These are phyloP conservation scores for Tricholoma saponaceum DNA, from an alignment of 768 basidiomycete species.

Conservation along the genomic window DNA sequence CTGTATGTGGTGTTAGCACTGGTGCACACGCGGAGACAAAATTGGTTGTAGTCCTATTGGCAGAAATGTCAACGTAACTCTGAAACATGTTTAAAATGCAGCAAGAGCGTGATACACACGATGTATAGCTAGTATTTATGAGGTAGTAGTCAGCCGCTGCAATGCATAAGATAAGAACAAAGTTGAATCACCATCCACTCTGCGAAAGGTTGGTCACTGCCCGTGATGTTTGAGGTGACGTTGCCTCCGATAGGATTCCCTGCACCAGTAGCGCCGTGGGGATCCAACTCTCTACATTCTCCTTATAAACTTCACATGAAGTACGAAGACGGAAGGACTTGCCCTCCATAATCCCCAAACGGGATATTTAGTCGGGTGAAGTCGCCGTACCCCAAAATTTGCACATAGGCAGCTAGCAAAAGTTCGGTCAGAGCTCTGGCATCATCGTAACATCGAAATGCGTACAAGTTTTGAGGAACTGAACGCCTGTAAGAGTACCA, in stretches of 20 bases:
- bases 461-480: conserved; percentile 37
- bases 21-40: conserved; percentile 40
- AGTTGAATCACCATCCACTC: conserved; percentile 38
- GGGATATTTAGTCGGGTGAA: conserved; percentile 38
- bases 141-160: background rate
- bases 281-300: conserved; percentile 35
- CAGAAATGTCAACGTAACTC: background rate
- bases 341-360: conserved; percentile 38
- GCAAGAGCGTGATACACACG: conserved; percentile 11
- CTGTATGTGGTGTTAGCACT: conserved; percentile 40
- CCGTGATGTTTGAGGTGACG: conserved; percentile 38
- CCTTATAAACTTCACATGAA: background rate
- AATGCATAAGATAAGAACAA: background rate
- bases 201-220: conserved; percentile 30
- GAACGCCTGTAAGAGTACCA: conserved; percentile 36
- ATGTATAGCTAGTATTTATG: conserved; percentile 25
- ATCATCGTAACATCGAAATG: background rate
- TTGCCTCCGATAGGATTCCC: conserved; percentile 45
- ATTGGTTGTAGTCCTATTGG: conserved; percentile 29
- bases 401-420: conserved; percentile 33
- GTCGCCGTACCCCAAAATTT: conserved; percentile 39
- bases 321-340: background rate
- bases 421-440: background rate
- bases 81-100: background rate
- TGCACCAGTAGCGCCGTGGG: conserved; percentile 35